A percentile compares a stretch with the other conserved stretches of the same genome.
These are phyloP conservation scores for Nemania bipapillata DNA, from an alignment of 2,329 filamentous ascomycete genomes.

Conservation along the genomic window DNA sequence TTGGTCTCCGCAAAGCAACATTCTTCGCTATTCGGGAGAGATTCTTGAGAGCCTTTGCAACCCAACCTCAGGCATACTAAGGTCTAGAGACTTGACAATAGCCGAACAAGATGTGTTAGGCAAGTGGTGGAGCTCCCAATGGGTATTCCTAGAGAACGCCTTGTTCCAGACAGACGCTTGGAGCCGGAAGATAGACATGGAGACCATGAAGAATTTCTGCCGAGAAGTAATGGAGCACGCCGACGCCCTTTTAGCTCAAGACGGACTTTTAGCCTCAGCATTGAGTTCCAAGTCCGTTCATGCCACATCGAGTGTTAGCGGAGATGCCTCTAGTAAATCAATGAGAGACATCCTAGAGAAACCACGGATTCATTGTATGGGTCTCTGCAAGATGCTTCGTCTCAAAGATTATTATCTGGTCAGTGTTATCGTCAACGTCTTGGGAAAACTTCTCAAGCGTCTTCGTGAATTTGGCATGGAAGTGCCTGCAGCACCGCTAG, in stretches of 20 bases:
- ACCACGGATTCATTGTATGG: conserved; percentile 71
- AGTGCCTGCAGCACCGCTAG: conserved; percentile 69
- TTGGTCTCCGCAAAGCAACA: conserved; percentile 68
- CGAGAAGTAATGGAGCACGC: conserved; percentile 95
- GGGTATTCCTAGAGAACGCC: conserved; percentile 81
- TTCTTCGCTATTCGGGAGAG: conserved; percentile 68
- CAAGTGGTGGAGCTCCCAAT: conserved; percentile 85
- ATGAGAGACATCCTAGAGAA: conserved; percentile 68
- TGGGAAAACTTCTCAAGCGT: conserved; percentile 84
- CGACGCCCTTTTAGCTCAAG: conserved; percentile 83
- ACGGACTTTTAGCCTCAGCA: conserved; percentile 81
- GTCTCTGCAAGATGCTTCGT: conserved; percentile 87
- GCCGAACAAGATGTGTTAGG: conserved; percentile 74
- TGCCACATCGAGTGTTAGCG: conserved; percentile 46
- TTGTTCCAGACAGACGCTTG: conserved; percentile 86
- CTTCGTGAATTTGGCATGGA: conserved; percentile 81
- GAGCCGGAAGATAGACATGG: conserved; percentile 79
- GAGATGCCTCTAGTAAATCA: conserved; percentile 52
- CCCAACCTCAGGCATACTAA: conserved; percentile 65
- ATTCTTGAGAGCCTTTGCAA: conserved; percentile 68
- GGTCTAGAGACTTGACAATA: conserved; percentile 65
- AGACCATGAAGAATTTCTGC: conserved; percentile 89
- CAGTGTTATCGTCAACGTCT: conserved; percentile 80
- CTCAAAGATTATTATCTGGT: conserved; percentile 89
- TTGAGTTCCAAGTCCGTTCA: conserved; percentile 55